Base-by-base conservation (phyloP, 2,329 filamentous ascomycete genomes). In the Xylaria sp. region DNA sequence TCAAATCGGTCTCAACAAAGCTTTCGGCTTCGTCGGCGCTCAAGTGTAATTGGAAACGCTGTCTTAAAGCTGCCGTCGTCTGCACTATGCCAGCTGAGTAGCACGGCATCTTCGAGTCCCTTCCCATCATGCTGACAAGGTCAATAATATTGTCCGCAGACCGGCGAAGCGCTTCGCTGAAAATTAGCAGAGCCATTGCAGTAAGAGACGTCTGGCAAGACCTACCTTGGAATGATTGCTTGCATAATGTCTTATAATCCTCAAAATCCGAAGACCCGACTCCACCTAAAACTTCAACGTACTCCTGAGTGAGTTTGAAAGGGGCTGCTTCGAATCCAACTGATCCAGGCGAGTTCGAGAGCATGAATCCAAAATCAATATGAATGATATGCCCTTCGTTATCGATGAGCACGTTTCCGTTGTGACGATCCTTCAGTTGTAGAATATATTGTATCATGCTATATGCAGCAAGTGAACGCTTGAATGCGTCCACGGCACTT, bases 321-420 rank as follows among this genome's bases (percentile, higher is more conserved):
- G 92, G 92, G 4, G 92, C 92, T 15, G 92, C 92, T 80, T 96
- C 92, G 73, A 96, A 96, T 2, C 92, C 92, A 76, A 96, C 92
- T 9, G 89, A 91, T 0, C 92, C 92, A 0, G 92, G 92, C 1
- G 92, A 94, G 78, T 96, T 96, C 53, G 91, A 94, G 38, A 96
- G 83, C 91, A 96, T 95, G 77, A 96, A 96, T 62, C 92, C 92
- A 78, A 96, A 96, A 79, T 96, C 92, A 68, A 96, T 96, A 76
- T 96, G 92, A 67, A 96, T 89, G 63, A 95, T 94, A 76, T 96
- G 92, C 10, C 92, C 92, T 77, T 93, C 90, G 74, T 92, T 93
- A 78, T 95, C 92, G 73, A 96, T 91, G 66, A 96, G 85, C 15
- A 96, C 91, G 75, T 96, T 96, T 61, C 92, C 92, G 76, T 96